Conservation (phyloP, 805 yeast genomes). For the Ascoidea tarda region DNA sequence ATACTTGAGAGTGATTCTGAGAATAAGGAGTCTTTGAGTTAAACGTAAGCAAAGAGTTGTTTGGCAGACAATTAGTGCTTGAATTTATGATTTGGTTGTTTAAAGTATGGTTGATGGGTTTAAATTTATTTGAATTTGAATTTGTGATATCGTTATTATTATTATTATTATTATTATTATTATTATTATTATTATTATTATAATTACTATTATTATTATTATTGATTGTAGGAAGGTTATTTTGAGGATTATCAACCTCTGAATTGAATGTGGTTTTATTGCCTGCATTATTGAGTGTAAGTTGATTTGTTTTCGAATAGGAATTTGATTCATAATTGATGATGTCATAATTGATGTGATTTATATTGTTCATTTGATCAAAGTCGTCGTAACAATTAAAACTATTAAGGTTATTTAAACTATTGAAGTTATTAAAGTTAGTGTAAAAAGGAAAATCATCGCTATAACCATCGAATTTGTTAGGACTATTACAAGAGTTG, state of each 20-base stretch:
- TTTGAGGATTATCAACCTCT: not conserved
- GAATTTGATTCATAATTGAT: not conserved
- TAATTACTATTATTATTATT: not conserved
- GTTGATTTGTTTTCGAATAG: not conserved
- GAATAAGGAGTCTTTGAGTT: not conserved
- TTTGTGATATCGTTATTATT: not conserved
- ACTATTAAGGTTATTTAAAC: not conserved
- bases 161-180: not conserved
- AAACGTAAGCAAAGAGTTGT: not conserved
- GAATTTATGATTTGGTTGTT: not conserved
- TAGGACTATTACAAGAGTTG: not conserved
- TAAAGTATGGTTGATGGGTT: not conserved
- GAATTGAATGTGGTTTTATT: not conserved
- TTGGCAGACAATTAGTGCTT: constrained; percentile 11
- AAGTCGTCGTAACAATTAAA: no score
- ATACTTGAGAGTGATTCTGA: constrained; percentile 1
- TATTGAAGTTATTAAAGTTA: not conserved
- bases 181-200: not conserved
- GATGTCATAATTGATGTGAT: not conserved
- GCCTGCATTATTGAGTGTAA: no score
- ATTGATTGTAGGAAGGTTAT: not conserved
- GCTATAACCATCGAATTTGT: no score
- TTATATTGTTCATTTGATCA: not conserved
- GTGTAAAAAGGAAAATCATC: not conserved
- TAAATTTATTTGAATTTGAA: not conserved